Evolutionary conservation across 805 yeast genomes (phyloP).

Genomic region (Yamadazyma kitorensis): DNA sequence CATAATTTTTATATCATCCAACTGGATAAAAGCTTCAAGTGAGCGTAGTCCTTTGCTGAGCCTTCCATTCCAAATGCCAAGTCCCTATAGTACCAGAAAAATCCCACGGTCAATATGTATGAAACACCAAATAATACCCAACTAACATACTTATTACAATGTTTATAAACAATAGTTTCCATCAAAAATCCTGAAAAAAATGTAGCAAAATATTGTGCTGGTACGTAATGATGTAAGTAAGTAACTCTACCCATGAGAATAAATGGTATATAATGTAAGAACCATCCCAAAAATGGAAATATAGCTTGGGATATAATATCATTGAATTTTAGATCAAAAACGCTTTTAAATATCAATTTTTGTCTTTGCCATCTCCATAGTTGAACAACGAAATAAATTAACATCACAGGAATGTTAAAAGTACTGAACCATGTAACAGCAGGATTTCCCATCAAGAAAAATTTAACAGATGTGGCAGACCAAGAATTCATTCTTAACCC

Average conservation of each 20-base stretch:
- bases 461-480: conserved; percentile 57
- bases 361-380: conserved; percentile 35
- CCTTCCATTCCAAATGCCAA: conserved; percentile 77
- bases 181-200: conserved; percentile 62
- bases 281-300: conserved; percentile 39
- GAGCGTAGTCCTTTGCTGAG: conserved; percentile 22
- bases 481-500: conserved; percentile 79
- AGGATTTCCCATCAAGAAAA: conserved; percentile 73
- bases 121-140: conserved; percentile 39
- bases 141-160: conserved; percentile 13
- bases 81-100: conserved; percentile 61
- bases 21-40: conserved; percentile 28
- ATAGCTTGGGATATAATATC: conserved; percentile 27
- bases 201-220: conserved; percentile 60
- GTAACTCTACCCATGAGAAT: conserved; percentile 43
- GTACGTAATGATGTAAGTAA: conserved; percentile 44
- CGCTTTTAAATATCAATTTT: conserved; percentile 12
- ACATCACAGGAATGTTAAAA: conserved; percentile 19
- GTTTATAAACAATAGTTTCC: conserved; percentile 33
- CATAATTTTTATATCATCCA: conserved; percentile 19
- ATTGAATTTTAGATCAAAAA: conserved; percentile 28
- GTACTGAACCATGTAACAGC: conserved; percentile 64
- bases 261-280: conserved; percentile 39
- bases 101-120: conserved; percentile 51
- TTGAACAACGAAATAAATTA: conserved; percentile 17